Evolutionary conservation across 2,329 filamentous ascomycete genomes (phyloP), one percentile per base, ranked within the genome.

Genomic region (Ampelomyces quisqualis): DNA sequence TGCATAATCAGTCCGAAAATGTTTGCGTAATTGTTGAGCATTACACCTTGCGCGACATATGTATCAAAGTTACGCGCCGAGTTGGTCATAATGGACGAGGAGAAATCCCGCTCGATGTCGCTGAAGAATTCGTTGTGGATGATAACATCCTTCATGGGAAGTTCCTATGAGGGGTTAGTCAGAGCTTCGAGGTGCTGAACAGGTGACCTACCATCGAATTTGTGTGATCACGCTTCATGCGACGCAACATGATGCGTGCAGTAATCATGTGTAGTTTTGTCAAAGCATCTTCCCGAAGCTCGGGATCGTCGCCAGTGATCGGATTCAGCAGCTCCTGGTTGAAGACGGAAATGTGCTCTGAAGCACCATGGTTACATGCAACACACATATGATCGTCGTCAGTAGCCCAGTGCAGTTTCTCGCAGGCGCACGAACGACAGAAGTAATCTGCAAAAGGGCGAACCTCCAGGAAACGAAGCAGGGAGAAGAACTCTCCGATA

Each of bases 1-100:
- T 95, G 90, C 89, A 97, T 97, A 62, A 98, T 96, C 40, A 98
- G 78, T 62, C 90, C 91, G 60, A 98, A 98, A 52, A 98, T 97
- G 67, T 98, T 98, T 73, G 93, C 93, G 57, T 97, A 97, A 65
- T 67, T 67, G 75, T 97, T 77, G 36, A 98, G 79, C 69, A 98
- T 82, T 14, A 97, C 91, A 73, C 90, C 90, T 50, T 90, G 88
- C 13, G 89, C 86, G 24, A 97, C 93, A 54, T 97, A 98, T 0
- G 90, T 97, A 62, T 97, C 88, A 54, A 97, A 98, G 57, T 90
- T 84, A 47, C 93, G 85, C 43, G 85, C 81, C 6, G 88, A 86
- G 62, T 88, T 95, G 11, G 84, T 88, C 89, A 97, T 98, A 74
- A 98, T 95, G 58, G 89, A 95, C 40, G 82, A 82, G 22, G 91